phyloP scores from a whole-genome alignment of 192 early-diverging fungal genomes.

The Kickxella alabastrina region DNA sequence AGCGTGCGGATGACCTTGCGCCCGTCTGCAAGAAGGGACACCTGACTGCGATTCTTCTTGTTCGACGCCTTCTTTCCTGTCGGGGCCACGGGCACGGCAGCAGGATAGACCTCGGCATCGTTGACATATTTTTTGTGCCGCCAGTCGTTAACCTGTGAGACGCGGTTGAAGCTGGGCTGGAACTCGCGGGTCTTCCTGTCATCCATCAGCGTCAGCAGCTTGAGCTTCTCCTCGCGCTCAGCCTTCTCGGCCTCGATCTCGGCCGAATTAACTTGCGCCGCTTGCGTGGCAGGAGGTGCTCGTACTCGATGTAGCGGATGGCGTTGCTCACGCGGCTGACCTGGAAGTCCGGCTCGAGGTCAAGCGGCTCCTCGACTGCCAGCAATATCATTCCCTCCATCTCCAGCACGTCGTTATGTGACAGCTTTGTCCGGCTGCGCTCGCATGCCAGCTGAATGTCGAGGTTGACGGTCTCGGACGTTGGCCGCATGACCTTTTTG shows the following conservation, averaged over 20 bases:
- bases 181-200: slow-evolving; percentile 53
- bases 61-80: slow-evolving; percentile 26
- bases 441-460: slow-evolving; percentile 43
- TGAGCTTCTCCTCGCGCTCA: slow-evolving; percentile 64
- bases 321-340: slow-evolving; percentile 68
- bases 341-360: slow-evolving; percentile 66
- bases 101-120: slow-evolving; percentile 51
- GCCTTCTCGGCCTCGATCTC: slow-evolving; percentile 66
- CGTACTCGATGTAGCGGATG: slow-evolving; percentile 55
- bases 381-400: slow-evolving; percentile 65
- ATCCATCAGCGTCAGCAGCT: slow-evolving; percentile 69
- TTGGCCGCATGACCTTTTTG: slow-evolving; percentile 50
- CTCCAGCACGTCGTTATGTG: slow-evolving; percentile 55
- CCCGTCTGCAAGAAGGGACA: slow-evolving; percentile 54
- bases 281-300: slow-evolving; percentile 52
- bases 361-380: slow-evolving; percentile 63
- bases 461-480: slow-evolving; percentile 38
- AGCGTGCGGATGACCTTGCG: slow-evolving; percentile 65
- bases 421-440: slow-evolving; percentile 41
- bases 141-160: slow-evolving; percentile 69
- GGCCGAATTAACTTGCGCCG: slow-evolving; percentile 67
- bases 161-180: slow-evolving; percentile 66
- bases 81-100: slow-evolving; percentile 13
- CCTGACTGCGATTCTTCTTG: slow-evolving; percentile 41
- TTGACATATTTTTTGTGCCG: slow-evolving; percentile 57